Conservation (phyloP, 2,329 filamentous ascomycete species). For the Neofusicoccum cordaticola region DNA sequence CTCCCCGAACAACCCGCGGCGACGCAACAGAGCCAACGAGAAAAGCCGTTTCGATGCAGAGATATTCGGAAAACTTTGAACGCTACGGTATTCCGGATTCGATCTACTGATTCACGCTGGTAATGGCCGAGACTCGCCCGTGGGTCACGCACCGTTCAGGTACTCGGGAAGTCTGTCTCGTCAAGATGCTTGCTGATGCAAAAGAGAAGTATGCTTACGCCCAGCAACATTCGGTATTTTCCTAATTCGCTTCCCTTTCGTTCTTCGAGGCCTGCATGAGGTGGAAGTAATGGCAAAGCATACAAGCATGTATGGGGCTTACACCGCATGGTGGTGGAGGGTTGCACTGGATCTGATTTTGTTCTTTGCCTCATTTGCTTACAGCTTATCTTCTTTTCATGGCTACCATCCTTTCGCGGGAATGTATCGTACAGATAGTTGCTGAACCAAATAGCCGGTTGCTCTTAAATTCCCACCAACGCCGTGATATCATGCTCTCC, state of each 20-base stretch:
- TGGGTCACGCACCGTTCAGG: no score
- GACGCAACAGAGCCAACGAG: neutral
- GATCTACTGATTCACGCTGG: neutral
- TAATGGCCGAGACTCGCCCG: no score
- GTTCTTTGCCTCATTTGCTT: neutral
- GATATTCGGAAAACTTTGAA: neutral
- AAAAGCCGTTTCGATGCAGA: neutral
- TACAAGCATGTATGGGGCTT: neutral
- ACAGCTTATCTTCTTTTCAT: neutral
- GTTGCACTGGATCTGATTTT: neutral
- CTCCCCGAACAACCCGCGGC: neutral
- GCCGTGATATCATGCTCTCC: slow-evolving; percentile 13
- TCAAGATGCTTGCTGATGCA: no score
- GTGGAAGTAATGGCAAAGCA: neutral
- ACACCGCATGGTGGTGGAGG: neutral
- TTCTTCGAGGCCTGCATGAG: no score
- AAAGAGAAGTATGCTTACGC: no score
- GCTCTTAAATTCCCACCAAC: slow-evolving; percentile 2
- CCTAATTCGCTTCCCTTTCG: neutral
- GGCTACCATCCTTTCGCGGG: neutral
- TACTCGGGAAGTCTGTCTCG: no score
- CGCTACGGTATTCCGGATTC: no score
- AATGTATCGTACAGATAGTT: slow-evolving; percentile 2
- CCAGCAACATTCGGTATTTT: neutral
- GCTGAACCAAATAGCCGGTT: neutral